phyloP scores from a whole-genome alignment of 164 flowering plant species.

The Tetrastigma voinierianum region DNA sequence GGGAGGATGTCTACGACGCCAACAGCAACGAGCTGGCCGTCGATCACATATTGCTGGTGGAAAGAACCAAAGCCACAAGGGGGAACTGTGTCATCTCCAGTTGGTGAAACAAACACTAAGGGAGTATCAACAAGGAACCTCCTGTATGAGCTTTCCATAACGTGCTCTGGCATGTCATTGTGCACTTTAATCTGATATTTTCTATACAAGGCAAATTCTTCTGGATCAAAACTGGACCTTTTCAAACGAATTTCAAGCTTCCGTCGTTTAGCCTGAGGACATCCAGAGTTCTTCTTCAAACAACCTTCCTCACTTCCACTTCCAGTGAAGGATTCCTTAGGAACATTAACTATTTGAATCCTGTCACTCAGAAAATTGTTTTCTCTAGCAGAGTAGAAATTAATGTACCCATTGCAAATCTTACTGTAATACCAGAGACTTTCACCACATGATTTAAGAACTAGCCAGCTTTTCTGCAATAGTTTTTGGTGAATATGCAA shows the following conservation, averaged over 20 bases:
- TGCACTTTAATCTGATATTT: slow-evolving; percentile 83
- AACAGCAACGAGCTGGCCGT: slow-evolving; percentile 89
- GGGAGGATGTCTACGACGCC: slow-evolving; percentile 98
- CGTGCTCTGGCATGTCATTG: slow-evolving; percentile 64
- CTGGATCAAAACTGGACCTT: slow-evolving; percentile 81
- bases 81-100: slow-evolving; percentile 61
- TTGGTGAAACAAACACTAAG: slow-evolving; percentile 60
- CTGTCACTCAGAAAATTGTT: slow-evolving; percentile 25
- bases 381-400: slow-evolving; percentile 46
- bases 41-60: slow-evolving; percentile 88
- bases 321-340: slow-evolving; percentile 19
- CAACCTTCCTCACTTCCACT: slow-evolving; percentile 23
- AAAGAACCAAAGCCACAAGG: slow-evolving; percentile 98
- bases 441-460: slow-evolving; percentile 28
- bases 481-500: slow-evolving; percentile 36
- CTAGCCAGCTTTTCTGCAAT: slow-evolving; percentile 63
- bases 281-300: slow-evolving; percentile 21
- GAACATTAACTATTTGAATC: slow-evolving; percentile 9
- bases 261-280: slow-evolving; percentile 31
- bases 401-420: slow-evolving; percentile 87
- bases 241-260: slow-evolving; percentile 75
- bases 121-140: slow-evolving; percentile 87
- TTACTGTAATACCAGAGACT: slow-evolving; percentile 39
- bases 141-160: slow-evolving; percentile 63
- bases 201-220: slow-evolving; percentile 78